Percentiles rank a stretch among this genome's conserved stretches.
phyloP scores from a whole-genome alignment of 169 alveolate genomes.

The Plasmodium chabaudi region DNA sequence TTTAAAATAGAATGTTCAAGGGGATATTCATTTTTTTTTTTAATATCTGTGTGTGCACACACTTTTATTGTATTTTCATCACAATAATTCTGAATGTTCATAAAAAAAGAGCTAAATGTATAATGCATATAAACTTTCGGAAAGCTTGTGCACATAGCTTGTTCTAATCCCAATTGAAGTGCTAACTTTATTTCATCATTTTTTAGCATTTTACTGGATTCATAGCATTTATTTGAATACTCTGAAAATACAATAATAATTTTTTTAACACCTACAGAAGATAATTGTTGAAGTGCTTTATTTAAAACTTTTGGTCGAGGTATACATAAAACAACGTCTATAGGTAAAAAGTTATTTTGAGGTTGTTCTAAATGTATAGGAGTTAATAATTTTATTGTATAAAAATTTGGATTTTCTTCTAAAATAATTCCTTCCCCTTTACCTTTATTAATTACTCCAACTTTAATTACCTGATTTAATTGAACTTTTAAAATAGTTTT shows the following conservation, averaged over 20 bases:
- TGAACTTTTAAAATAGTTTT: constrained; percentile 54
- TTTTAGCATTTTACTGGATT: constrained; percentile 65
- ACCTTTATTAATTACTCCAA: constrained; percentile 69
- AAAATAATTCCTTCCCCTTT: constrained; percentile 68
- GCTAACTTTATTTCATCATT: constrained; percentile 72
- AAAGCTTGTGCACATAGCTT: constrained; percentile 73
- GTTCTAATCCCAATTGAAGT: constrained; percentile 74
- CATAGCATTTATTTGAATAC: constrained; percentile 55
- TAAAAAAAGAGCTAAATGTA: constrained; percentile 63
- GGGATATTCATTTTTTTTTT: neutral
- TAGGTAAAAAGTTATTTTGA: constrained; percentile 20
- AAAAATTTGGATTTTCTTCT: constrained; percentile 24
- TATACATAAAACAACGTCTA: constrained; percentile 63
- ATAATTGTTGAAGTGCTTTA: constrained; percentile 49
- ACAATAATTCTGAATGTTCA: constrained; percentile 53
- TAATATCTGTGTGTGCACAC: constrained; percentile 69
- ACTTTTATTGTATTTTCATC: constrained; percentile 50
- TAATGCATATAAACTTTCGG: constrained; percentile 59
- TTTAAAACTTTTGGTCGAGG: constrained; percentile 66
- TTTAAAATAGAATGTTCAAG: constrained; percentile 22
- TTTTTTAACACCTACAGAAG: constrained; percentile 69
- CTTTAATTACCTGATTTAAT: constrained; percentile 33
- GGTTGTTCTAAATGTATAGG: constrained; percentile 70
- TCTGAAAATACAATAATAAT: constrained; percentile 71
- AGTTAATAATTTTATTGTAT: constrained; percentile 27